Percentiles rank a stretch among this genome's conserved stretches.
These are phyloP conservation scores for Globisporangium irregulare DNA, from an alignment of 352 stramenopile species.

Conservation along the genomic window DNA sequence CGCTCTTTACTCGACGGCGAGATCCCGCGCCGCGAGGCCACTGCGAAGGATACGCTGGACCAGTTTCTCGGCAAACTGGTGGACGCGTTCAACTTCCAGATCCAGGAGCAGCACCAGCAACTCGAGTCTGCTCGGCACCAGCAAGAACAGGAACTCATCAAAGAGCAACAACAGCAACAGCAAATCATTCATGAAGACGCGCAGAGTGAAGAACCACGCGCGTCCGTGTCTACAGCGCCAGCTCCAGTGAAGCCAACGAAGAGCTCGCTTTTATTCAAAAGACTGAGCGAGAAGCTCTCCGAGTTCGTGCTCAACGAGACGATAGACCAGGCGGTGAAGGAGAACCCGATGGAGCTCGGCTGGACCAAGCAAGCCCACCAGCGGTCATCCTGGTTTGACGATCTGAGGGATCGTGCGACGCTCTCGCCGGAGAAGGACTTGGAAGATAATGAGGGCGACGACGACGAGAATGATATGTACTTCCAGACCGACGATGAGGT, in stretches of 20 bases:
- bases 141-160: background rate
- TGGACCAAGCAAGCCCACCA: constrained; percentile 8
- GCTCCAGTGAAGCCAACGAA: background rate
- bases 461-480: constrained; percentile 19
- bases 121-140: background rate
- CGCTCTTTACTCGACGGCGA: constrained; percentile 35
- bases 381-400: constrained; percentile 15
- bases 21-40: constrained; percentile 23
- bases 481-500: constrained; percentile 26
- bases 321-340: constrained; percentile 9
- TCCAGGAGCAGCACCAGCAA: constrained; percentile 16
- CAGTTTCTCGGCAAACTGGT: constrained; percentile 37
- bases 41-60: constrained; percentile 22
- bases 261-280: constrained; percentile 9
- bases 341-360: constrained; percentile 27
- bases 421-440: background rate
- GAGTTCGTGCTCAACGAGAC: constrained; percentile 26
- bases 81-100: constrained; percentile 36
- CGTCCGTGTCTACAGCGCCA: background rate
- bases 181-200: background rate
- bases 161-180: background rate
- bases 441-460: background rate
- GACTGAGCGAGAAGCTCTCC: constrained; percentile 25
- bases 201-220: no score
- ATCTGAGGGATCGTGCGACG: constrained; percentile 4